These are phyloP conservation scores for Albizia julibrissin DNA, from an alignment of 306 rosid species.

Conservation along the genomic window DNA sequence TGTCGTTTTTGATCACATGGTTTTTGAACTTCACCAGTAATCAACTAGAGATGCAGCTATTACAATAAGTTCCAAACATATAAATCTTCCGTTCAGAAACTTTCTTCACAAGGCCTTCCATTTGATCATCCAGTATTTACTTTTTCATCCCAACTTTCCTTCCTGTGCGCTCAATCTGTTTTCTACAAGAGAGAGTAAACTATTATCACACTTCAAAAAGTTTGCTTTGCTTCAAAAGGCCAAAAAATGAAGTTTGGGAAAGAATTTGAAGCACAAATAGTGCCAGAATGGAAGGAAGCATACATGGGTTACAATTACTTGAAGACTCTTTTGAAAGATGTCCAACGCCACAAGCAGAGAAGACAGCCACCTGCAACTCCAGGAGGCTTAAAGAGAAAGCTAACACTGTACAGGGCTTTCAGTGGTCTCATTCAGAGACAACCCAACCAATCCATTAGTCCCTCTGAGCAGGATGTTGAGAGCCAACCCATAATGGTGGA, in stretches of 20 bases:
- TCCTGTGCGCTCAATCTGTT: background rate
- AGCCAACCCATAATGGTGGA: constrained; percentile 58
- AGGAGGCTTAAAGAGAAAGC: constrained; percentile 42
- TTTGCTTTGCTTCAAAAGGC: background rate
- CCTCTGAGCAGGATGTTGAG: constrained; percentile 45
- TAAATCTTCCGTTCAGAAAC: background rate
- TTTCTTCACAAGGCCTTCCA: background rate
- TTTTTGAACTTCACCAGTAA: too few species aligned
- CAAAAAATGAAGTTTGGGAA: constrained; percentile 69
- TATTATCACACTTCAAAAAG: too few species aligned
- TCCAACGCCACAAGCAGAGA: constrained; percentile 33
- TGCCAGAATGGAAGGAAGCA: constrained; percentile 81
- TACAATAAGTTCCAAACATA: too few species aligned
- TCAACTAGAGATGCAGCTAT: background rate
- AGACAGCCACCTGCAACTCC: constrained; percentile 26
- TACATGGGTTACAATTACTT: constrained; percentile 61
- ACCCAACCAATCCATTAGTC: constrained; percentile 12
- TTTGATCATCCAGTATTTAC: too few species aligned
- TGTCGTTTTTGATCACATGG: background rate
- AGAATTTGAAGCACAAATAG: constrained; percentile 61
- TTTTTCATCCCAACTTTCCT: background rate
- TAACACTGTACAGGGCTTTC: constrained; percentile 64
- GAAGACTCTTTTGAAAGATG: constrained; percentile 53
- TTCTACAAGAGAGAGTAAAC: background rate
- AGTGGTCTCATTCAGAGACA: constrained; percentile 59